phyloP scores from a whole-genome alignment of 148 eudicot species.

The Rhododendron simsii region DNA sequence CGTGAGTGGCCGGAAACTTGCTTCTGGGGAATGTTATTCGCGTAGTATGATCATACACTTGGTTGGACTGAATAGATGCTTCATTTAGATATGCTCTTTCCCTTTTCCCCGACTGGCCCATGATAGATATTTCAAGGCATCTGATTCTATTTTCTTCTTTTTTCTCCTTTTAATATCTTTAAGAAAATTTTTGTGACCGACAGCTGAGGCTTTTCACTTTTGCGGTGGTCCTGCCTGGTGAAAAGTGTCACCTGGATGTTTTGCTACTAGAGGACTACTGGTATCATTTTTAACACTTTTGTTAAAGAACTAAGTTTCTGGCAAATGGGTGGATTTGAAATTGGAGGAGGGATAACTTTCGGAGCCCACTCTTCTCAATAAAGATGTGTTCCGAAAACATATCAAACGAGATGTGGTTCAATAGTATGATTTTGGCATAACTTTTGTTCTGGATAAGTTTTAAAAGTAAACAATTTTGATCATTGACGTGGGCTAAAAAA shows the following conservation, averaged over 20 bases:
- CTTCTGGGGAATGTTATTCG: not conserved
- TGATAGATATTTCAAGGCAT: not conserved
- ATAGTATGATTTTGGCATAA: too few relatives aligned
- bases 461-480: too few relatives aligned
- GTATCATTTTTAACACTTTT: not conserved
- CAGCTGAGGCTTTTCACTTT: not conserved
- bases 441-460: too few relatives aligned
- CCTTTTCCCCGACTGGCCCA: not conserved
- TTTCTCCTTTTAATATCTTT: not conserved
- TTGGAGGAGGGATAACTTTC: too few relatives aligned
- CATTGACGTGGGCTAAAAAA: too few relatives aligned
- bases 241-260: not conserved
- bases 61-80: not conserved
- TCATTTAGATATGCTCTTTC: not conserved
- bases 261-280: not conserved
- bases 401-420: too few relatives aligned
- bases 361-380: too few relatives aligned
- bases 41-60: not conserved
- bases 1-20: not conserved
- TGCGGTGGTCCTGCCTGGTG: not conserved
- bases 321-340: too few relatives aligned
- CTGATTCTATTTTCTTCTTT: not conserved
- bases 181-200: not conserved
- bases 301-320: too few relatives aligned
- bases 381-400: too few relatives aligned